Percentiles rank a stretch among this genome's conserved stretches.
Conservation (phyloP, 2,329 filamentous ascomycete species). For the Cercospora canescens region DNA sequence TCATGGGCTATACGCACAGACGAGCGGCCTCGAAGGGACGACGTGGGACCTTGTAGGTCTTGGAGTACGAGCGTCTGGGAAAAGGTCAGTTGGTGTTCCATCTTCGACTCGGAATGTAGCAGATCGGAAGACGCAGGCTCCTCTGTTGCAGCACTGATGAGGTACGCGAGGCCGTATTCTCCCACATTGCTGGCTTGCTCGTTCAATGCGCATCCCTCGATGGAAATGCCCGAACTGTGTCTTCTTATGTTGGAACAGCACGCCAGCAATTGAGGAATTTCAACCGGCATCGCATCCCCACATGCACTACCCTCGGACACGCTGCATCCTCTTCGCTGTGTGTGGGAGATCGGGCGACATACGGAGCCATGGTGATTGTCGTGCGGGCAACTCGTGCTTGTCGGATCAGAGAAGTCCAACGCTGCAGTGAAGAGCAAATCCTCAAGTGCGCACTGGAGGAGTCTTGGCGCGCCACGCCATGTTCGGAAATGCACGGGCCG, state of each 20-base stretch:
- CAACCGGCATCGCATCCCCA: not conserved
- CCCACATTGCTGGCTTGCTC: not conserved
- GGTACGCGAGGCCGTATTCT: not conserved
- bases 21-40: conserved; percentile 99
- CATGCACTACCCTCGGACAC: not conserved
- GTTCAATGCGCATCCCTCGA: not conserved
- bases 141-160: not conserved
- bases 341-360: conserved; percentile 12
- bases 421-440: conserved; percentile 2
- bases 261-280: not conserved
- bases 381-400: conserved; percentile 16
- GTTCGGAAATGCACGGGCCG: not conserved
- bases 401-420: conserved; percentile 9
- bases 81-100: conserved; percentile 21
- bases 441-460: not conserved
- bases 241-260: not conserved
- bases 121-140: conserved; percentile 5
- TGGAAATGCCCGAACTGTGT: not conserved
- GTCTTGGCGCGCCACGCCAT: not conserved
- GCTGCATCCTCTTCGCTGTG: conserved; percentile 13
- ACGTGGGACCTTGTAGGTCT: conserved; percentile 99
- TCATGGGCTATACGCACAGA: conserved; percentile 87
- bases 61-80: conserved; percentile 74
- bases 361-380: conserved; percentile 29
- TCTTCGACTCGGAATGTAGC: not conserved